Percentiles rank a stretch among this genome's conserved stretches.
These are phyloP conservation scores for Globisporangium paddicum DNA, from an alignment of 352 stramenopile species.

Conservation along the genomic window DNA sequence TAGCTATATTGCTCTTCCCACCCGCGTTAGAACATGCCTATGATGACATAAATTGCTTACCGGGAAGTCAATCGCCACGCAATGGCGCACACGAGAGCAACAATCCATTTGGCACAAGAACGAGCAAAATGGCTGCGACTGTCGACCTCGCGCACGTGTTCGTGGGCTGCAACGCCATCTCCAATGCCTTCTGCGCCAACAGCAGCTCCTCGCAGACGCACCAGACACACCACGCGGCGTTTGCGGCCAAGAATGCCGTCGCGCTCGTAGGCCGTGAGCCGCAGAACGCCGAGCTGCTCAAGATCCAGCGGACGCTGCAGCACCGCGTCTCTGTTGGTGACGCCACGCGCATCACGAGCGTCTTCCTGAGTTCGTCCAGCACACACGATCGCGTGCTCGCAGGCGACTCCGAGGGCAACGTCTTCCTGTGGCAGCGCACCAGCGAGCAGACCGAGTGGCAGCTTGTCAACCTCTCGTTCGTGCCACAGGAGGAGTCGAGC, in stretches of 20 bases:
- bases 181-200: conserved; percentile 41
- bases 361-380: conserved; percentile 22
- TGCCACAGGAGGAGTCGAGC: not conserved
- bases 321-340: conserved; percentile 24
- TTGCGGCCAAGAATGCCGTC: conserved; percentile 45
- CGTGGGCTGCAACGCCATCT: conserved; percentile 46
- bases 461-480: conserved; percentile 12
- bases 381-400: conserved; percentile 31
- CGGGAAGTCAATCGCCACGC: not conserved
- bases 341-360: conserved; percentile 38
- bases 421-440: conserved; percentile 43
- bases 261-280: conserved; percentile 25
- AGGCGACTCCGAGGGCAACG: conserved; percentile 53
- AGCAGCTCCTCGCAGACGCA: not conserved
- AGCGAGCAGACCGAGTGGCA: conserved; percentile 12
- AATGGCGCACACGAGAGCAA: conserved; percentile 1
- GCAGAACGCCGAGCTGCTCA: conserved; percentile 12
- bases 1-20: too few species aligned
- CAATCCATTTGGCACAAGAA: not conserved
- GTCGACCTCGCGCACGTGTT: conserved; percentile 41
- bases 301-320: conserved; percentile 38
- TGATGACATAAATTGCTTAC: too few species aligned
- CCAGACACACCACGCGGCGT: conserved; percentile 18
- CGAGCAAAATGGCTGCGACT: conserved; percentile 5
- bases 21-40: too few species aligned